phyloP scores from a whole-genome alignment of 140 eudicot genomes.

The Flaveria floridana region DNA sequence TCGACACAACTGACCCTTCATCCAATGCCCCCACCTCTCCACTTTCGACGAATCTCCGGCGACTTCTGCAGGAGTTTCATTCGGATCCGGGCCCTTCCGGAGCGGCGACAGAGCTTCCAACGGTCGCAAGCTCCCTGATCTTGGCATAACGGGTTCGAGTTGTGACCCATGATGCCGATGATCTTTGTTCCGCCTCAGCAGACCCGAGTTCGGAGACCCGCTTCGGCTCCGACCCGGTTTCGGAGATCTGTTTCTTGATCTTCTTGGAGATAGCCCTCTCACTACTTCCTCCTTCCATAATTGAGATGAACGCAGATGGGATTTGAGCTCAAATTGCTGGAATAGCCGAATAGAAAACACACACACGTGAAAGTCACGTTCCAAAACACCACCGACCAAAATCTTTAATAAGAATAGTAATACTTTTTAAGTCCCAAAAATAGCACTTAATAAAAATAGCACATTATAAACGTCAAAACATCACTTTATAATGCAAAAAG shows the following conservation, averaged over 20 bases:
- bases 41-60: conserved; percentile 47
- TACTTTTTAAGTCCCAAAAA: too few species aligned
- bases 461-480: too few species aligned
- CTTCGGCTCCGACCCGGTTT: conserved; percentile 53
- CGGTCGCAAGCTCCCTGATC: conserved; percentile 80
- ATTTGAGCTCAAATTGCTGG: too few species aligned
- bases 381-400: too few species aligned
- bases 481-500: too few species aligned
- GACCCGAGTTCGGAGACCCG: conserved; percentile 55
- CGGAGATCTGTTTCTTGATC: conserved; percentile 52
- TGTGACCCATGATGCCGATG: conserved; percentile 35
- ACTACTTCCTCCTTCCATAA: conserved; percentile 75
- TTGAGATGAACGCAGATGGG: conserved; percentile 22
- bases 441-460: too few species aligned
- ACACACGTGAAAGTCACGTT: too few species aligned
- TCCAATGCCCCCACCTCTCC: conserved; percentile 77
- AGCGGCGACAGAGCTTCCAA: conserved; percentile 75
- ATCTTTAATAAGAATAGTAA: too few species aligned
- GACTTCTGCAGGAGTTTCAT: conserved; percentile 35
- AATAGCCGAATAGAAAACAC: too few species aligned
- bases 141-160: conserved; percentile 50
- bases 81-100: conserved; percentile 81
- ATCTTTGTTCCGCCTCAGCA: conserved; percentile 46
- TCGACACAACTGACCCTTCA: conserved; percentile 61
- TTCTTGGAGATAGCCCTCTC: conserved; percentile 62